phyloP scores from a whole-genome alignment of 345 rosid species.

The Heritiera fomes region DNA sequence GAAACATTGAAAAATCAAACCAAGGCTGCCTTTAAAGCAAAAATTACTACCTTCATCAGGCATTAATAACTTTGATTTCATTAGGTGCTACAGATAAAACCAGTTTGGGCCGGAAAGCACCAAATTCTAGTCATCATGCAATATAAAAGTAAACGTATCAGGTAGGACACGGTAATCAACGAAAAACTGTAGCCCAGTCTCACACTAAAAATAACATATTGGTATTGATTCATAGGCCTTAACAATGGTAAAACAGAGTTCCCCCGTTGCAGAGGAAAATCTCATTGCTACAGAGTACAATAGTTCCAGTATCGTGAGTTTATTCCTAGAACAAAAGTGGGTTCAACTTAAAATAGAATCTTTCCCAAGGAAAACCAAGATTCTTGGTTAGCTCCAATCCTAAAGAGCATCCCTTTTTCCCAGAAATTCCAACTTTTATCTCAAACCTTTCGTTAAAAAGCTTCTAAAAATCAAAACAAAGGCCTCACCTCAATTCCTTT shows the following conservation, averaged over 20 bases:
- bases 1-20: neutral
- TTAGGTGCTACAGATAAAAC: neutral
- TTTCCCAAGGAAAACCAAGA: conserved; percentile 10
- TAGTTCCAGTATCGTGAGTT: neutral
- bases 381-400: neutral
- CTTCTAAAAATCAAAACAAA: neutral
- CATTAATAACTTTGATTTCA: neutral
- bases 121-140: neutral
- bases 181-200: neutral
- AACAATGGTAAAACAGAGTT: neutral
- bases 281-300: neutral
- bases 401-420: neutral
- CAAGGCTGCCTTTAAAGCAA: neutral
- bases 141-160: too few species aligned
- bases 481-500: neutral
- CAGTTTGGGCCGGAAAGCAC: neutral
- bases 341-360: conserved; percentile 1
- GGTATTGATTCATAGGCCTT: neutral
- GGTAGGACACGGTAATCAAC: neutral
- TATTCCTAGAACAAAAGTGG: neutral
- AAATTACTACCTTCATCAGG: neutral
- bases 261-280: neutral
- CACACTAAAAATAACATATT: neutral
- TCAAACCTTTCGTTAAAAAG: neutral
- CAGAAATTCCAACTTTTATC: neutral